Conservation (phyloP, 805 yeast genomes). For the Pichia occidentalis region DNA sequence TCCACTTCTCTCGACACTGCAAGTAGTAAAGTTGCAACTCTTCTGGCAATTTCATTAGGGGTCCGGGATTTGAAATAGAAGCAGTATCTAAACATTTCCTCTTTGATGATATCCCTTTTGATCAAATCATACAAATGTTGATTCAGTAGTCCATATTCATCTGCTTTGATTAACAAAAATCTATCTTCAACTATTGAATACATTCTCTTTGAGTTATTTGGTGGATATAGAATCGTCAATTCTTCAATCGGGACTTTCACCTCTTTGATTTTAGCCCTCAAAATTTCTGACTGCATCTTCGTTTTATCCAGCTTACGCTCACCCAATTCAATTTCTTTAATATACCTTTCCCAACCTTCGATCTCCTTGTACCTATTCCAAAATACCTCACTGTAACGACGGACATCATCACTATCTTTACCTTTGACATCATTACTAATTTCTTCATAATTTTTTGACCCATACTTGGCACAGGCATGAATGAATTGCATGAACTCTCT, state of each 20-base stretch:
- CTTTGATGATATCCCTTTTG: slow-evolving; percentile 53
- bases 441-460: slow-evolving; percentile 42
- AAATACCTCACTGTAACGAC: slow-evolving; percentile 49
- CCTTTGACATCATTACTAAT: slow-evolving; percentile 52
- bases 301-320: slow-evolving; percentile 59
- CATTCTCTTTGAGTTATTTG: slow-evolving; percentile 73
- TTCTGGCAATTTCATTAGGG: slow-evolving; percentile 62
- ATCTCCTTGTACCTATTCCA: slow-evolving; percentile 57
- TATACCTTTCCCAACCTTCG: slow-evolving; percentile 65
- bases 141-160: slow-evolving; percentile 57
- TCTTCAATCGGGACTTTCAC: slow-evolving; percentile 57
- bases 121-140: slow-evolving; percentile 57
- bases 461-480: slow-evolving; percentile 62
- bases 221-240: slow-evolving; percentile 64
- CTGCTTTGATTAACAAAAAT: slow-evolving; percentile 52
- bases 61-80: slow-evolving; percentile 71
- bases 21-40: slow-evolving; percentile 59
- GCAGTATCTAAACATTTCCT: slow-evolving; percentile 61
- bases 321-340: slow-evolving; percentile 66
- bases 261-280: slow-evolving; percentile 47
- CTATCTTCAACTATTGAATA: slow-evolving; percentile 68
- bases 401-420: slow-evolving; percentile 54
- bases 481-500: slow-evolving; percentile 69
- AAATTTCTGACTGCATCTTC: slow-evolving; percentile 46
- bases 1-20: slow-evolving; percentile 68